Evolutionary conservation across 371 early-diverging fungal species (phyloP).

Genomic region (Neoconidiobolus thromboides): DNA sequence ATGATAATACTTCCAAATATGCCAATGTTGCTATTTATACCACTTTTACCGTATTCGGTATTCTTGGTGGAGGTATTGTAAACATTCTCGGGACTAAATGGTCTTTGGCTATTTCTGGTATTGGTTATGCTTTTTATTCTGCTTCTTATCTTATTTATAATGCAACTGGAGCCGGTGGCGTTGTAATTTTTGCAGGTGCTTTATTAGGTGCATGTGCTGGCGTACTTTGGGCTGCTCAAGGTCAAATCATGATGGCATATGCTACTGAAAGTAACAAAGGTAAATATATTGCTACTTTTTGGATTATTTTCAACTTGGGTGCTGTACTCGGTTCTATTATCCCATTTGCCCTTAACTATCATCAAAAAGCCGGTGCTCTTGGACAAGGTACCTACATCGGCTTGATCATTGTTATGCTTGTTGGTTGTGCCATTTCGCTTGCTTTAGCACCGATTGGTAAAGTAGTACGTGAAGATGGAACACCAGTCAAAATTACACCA

Average conservation of each 20-base stretch:
- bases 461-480: slow-evolving; percentile 43
- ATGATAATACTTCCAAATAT: slow-evolving; percentile 29
- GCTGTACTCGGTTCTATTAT: slow-evolving; percentile 51
- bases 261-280: slow-evolving; percentile 49
- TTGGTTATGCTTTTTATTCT: slow-evolving; percentile 30
- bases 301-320: slow-evolving; percentile 61
- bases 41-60: slow-evolving; percentile 46
- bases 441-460: slow-evolving; percentile 29
- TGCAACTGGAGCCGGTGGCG: slow-evolving; percentile 14
- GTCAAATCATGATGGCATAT: slow-evolving; percentile 45
- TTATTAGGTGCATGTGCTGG: slow-evolving; percentile 36
- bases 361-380: slow-evolving; percentile 17
- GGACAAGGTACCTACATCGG: slow-evolving; percentile 37
- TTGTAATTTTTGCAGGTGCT: slow-evolving; percentile 34
- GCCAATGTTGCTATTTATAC: slow-evolving; percentile 48
- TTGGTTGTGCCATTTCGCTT: slow-evolving; percentile 31
- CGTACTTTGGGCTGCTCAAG: slow-evolving; percentile 42
- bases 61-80: slow-evolving; percentile 35
- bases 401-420: slow-evolving; percentile 33
- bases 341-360: slow-evolving; percentile 34
- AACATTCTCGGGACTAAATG: slow-evolving; percentile 31
- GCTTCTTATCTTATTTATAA: slow-evolving; percentile 29
- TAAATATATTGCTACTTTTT: slow-evolving; percentile 52
- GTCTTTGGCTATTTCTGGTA: slow-evolving; percentile 28
- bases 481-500: slow-evolving; percentile 24